Evolutionary conservation across 306 rosid genomes (phyloP), one percentile per base, ranked within the genome.

Genomic region (Cucurbita pepo): DNA sequence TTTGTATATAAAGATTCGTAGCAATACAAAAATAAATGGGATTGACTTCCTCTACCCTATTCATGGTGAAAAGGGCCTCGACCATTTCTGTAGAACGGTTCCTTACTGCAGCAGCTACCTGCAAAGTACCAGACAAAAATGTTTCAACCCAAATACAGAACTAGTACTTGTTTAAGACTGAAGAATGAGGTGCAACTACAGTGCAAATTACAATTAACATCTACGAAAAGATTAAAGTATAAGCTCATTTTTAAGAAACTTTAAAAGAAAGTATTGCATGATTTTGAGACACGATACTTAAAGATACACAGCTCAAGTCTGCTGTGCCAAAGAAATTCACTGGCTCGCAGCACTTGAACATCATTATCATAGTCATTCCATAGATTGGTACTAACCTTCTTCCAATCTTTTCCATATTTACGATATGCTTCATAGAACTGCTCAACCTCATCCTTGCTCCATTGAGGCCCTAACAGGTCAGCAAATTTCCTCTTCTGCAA

Each of bases 21-120:
- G 22, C 43, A 47, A 47, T 47, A 22, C 41, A 69, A 30, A 69
- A 13, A 30, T 30, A 30, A 30, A 30, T 2, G 34, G 34, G 34
- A 30, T 30, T 30, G 34, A 30, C 4, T 30, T 30, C 34, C 34
- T 30, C 44, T 79, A 89, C 99, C 87, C 84, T 85, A 81, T 89
- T 94, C 92, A 87, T 89, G 72, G 88, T 85, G 84, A 91, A 94
- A 85, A 94, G 86, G 16, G 99, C 96, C 81, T 94, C 99, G 56
- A 87, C 97, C 97, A 91, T 94, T 75, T 94, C 92, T 56, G 57
- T 73, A 78, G 92, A 83, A 64, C 99, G 86, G 73, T 85, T 85
- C 38, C 81, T 81, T 69, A 94, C 87, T 62, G 82, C 84, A 78
- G 87, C 64, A 77, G 96, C 89, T 74, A 94, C 97, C 98, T 94